Conservation (phyloP, 2,329 filamentous ascomycete genomes). For the Periconia macrospinosa region DNA sequence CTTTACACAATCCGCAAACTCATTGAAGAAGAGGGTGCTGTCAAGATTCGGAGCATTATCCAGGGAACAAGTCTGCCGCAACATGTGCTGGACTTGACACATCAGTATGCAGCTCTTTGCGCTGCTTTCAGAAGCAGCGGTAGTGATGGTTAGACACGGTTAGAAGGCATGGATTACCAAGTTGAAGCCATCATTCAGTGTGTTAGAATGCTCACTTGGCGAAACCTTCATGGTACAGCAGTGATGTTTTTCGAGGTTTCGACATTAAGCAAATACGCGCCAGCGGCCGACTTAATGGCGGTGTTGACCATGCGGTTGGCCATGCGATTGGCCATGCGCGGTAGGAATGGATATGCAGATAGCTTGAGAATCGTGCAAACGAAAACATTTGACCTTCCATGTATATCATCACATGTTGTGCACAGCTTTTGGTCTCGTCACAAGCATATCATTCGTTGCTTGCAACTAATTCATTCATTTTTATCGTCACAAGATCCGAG, state of each 20-base stretch:
- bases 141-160: constrained; percentile 54
- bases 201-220: not conserved
- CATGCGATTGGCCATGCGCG: too few species aligned
- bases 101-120: constrained; percentile 93
- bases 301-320: too few species aligned
- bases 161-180: not conserved
- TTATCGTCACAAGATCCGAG: constrained; percentile 41
- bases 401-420: not conserved
- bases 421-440: constrained; percentile 5
- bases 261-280: too few species aligned
- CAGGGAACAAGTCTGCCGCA: constrained; percentile 94
- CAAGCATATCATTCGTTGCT: constrained; percentile 19
- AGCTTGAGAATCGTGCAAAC: not conserved
- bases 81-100: constrained; percentile 88
- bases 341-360: not conserved
- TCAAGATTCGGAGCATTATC: constrained; percentile 96
- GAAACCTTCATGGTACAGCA: not conserved
- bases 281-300: too few species aligned
- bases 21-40: constrained; percentile 95
- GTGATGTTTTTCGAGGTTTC: not conserved
- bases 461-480: constrained; percentile 45
- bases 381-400: not conserved
- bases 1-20: constrained; percentile 85
- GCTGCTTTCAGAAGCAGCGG: constrained; percentile 94
- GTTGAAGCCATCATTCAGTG: not conserved